These are phyloP conservation scores for Stachybotrys echinatus DNA, from an alignment of 2,329 filamentous ascomycete genomes.

Conservation along the genomic window DNA sequence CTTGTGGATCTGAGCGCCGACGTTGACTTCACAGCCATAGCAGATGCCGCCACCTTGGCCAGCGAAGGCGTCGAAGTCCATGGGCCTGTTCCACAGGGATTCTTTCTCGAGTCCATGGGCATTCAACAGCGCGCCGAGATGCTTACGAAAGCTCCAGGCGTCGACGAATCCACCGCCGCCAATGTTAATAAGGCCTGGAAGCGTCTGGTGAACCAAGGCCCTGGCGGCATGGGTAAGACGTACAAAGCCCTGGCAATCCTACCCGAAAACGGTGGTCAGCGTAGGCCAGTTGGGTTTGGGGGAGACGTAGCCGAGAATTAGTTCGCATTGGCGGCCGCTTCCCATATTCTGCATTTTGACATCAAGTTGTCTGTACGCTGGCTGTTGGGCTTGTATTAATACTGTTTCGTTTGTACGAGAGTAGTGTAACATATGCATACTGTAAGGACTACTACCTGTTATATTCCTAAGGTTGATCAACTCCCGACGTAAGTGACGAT, in stretches of 20 bases:
- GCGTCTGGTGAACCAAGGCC: constrained; percentile 76
- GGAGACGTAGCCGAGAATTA: constrained; percentile 47
- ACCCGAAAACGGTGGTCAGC: constrained; percentile 68
- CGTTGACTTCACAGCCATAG: constrained; percentile 85
- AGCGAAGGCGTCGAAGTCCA: constrained; percentile 84
- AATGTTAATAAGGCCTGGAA: constrained; percentile 71
- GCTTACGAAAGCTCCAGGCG: constrained; percentile 45
- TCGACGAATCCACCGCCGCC: constrained; percentile 33
- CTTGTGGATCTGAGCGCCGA: constrained; percentile 86
- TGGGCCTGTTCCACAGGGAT: constrained; percentile 80
- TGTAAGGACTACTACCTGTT: too few relatives aligned
- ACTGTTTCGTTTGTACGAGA: too few relatives aligned
- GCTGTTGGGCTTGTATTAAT: too few relatives aligned
- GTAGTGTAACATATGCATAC: too few relatives aligned
- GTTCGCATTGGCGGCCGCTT: not conserved
- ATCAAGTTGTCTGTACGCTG: too few relatives aligned
- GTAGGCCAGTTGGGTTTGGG: constrained; percentile 87
- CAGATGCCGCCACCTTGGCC: constrained; percentile 71
- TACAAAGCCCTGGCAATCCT: constrained; percentile 93
- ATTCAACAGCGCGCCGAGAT: constrained; percentile 71
- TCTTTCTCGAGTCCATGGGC: constrained; percentile 76
- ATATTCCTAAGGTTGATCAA: too few relatives aligned
- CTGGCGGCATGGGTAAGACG: constrained; percentile 84
- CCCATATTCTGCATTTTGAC: too few relatives aligned
- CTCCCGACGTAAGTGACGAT: too few relatives aligned